phyloP scores from a whole-genome alignment of 768 basidiomycete species.

The Sporobolomyces roseus region DNA sequence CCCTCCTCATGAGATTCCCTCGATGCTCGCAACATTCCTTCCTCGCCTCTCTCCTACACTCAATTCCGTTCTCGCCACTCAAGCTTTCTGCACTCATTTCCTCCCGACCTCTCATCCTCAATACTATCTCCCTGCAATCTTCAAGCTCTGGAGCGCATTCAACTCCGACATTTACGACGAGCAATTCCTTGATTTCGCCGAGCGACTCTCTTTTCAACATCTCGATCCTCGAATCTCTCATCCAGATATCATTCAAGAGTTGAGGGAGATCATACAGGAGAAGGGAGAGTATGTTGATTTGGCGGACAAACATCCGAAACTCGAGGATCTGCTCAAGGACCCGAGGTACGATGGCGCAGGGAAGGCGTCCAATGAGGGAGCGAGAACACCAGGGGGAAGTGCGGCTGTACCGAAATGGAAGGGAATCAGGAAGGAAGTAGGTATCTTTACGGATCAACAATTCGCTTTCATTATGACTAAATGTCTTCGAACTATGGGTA shows the following conservation, averaged over 20 bases:
- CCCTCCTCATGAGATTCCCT: conserved; percentile 76
- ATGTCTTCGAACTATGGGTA: conserved; percentile 56
- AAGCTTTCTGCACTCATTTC: conserved; percentile 81
- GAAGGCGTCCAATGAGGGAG: conserved; percentile 42
- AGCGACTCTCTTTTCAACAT: conserved; percentile 73
- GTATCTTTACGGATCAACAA: conserved; percentile 75
- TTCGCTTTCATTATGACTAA: conserved; percentile 86
- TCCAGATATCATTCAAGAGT: conserved; percentile 61
- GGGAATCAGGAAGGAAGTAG: conserved; percentile 66
- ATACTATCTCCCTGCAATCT: conserved; percentile 68
- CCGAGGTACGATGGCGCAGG: conserved; percentile 47
- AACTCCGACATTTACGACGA: conserved; percentile 88
- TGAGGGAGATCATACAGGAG: conserved; percentile 40
- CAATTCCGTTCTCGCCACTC: conserved; percentile 68
- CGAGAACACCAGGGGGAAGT: conserved; percentile 55
- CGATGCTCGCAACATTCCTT: conserved; percentile 82
- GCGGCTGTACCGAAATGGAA: conserved; percentile 55
- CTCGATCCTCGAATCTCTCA: conserved; percentile 71
- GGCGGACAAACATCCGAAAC: conserved; percentile 39
- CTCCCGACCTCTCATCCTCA: conserved; percentile 80
- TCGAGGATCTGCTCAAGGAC: conserved; percentile 31
- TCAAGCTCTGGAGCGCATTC: conserved; percentile 80
- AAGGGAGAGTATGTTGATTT: conserved; percentile 23
- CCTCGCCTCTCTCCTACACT: conserved; percentile 68
- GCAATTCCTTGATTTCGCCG: conserved; percentile 77